Evolutionary conservation across 306 rosid genomes (phyloP), one percentile per base, ranked within the genome.

Genomic region (Rosa chinensis): DNA sequence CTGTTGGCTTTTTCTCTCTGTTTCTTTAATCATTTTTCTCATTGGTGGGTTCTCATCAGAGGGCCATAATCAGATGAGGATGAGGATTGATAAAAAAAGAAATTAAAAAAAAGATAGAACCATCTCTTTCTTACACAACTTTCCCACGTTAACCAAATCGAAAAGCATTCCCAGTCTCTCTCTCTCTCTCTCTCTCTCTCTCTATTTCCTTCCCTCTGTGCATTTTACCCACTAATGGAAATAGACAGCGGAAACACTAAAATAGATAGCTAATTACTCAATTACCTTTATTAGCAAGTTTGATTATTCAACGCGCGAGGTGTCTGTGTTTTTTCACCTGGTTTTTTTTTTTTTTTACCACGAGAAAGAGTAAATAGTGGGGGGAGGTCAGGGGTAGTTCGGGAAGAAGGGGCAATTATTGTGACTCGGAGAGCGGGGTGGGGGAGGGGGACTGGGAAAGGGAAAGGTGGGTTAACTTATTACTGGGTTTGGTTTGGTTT

Each of bases 61-160:
- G 58, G 77, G 14, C 13, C 70, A 18, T 62, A 13, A 73, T 20
- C 39, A 37, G 77, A 40, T 58, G 21, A 20, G 37, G 18, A 8
- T 0, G 32, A 28, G 32, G 2, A 28, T 28, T 28, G 2, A 25
- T 21, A 42, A 18, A n/a, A 72, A 39, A 35, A 59, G 53, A 66
- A 45, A 62, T 11, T 4, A 52, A 49, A 44, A 69, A 79, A 79
- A 89, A 74, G 77, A 86, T 79, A 78, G 83, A 91, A 87, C 75
- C 89, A 77, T 90, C 96, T 86, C 90, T 91, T 91, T 93, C 83
- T 77, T 87, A 82, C 87, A 81, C 90, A 78, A 84, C 89, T 91
- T 93, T 93, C 93, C 97, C 90, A 91, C 97, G 94, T 96, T 96
- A 91, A 92, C 90, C 82, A 96, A 90, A 96, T 93, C 98, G 97